Evolutionary conservation across 768 basidiomycete species (phyloP), one percentile per base, ranked within the genome.

Genomic region (Zangia roseola): DNA sequence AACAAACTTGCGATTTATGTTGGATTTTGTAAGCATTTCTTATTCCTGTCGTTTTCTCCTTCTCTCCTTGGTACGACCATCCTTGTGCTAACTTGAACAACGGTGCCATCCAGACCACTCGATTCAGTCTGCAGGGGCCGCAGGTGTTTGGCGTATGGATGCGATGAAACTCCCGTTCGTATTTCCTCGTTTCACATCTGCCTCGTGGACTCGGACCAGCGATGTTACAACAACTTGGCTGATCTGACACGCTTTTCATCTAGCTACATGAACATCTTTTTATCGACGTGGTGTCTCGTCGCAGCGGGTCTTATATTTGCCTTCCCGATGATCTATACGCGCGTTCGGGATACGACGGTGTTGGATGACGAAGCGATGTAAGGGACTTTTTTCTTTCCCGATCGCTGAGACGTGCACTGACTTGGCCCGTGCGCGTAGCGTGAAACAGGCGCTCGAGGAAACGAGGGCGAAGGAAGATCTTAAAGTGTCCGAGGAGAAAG

Each of bases 1-100:
- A 79, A 75, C 5, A 88, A 87, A 61, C 77, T 92, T 17, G 88
- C 88, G 0, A 78, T 88, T 61, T 84, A 89, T 59, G 69, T 83
- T 6, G 89, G 90, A 23, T 86, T 91, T 58, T 90, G 87, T 90
- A 61, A 53, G 84, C 72, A 3, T 60, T 88, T 84, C 85, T 59
- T 50, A 81, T 74, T 5, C 47, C 9, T 19, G 46, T 45, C n/a
- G n/a, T n/a, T n/a, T n/a, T n/a, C n/a, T n/a, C 20, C 3, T 20
- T 24, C 41, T 4, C 12, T 19, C 21, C 28, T 31, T 13, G 13
- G 14, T 14, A 14, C 14, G 30, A 14, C 30, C 30, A 14, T 31
- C 30, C 30, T 31, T 14, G 30, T 6, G 13, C 30, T 31, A 3
- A 31, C 13, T 14, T 2, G 13, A 31, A 14, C 13, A 14, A 16